phyloP scores from a whole-genome alignment of 768 basidiomycete genomes.

The Hemileccinum impolitum region DNA sequence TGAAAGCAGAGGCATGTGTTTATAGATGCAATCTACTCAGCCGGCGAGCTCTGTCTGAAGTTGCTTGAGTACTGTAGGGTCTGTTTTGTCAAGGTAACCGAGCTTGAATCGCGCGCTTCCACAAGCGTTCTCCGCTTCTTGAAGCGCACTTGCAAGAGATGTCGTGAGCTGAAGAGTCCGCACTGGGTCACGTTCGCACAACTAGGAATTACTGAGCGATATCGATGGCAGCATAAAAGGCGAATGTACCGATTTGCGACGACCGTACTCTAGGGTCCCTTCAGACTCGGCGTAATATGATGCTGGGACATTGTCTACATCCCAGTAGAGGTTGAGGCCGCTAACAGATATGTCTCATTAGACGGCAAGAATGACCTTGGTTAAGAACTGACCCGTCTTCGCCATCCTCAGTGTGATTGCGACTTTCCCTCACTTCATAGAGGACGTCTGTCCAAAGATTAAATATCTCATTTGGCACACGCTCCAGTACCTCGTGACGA shows the following conservation, averaged over 20 bases:
- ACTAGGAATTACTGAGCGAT: slow-evolving; percentile 39
- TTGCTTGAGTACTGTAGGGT: slow-evolving; percentile 71
- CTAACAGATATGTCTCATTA: slow-evolving; percentile 10
- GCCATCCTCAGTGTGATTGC: slow-evolving; percentile 34
- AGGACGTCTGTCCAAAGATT: slow-evolving; percentile 89
- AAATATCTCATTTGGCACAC: slow-evolving; percentile 73
- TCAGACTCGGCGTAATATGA: slow-evolving; percentile 62
- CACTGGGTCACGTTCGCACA: slow-evolving; percentile 68
- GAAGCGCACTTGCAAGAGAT: slow-evolving; percentile 55
- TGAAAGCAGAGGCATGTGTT: neutral
- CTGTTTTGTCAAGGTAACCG: slow-evolving; percentile 60
- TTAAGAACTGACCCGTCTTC: slow-evolving; percentile 32
- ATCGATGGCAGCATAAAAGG: neutral
- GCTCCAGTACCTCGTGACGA: slow-evolving; percentile 64
- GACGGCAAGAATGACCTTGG: neutral
- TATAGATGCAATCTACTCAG: neutral
- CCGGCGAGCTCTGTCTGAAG: slow-evolving; percentile 50
- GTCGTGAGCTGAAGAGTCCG: slow-evolving; percentile 61
- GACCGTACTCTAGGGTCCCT: slow-evolving; percentile 72
- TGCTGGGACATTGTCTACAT: slow-evolving; percentile 53
- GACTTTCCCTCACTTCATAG: slow-evolving; percentile 77
- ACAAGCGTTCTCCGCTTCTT: slow-evolving; percentile 58
- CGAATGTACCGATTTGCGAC: slow-evolving; percentile 61
- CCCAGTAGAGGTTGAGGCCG: slow-evolving; percentile 66
- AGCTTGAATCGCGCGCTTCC: slow-evolving; percentile 63